Conservation (phyloP, 352 stramenopile genomes). For the Pseudoperonospora humuli region DNA sequence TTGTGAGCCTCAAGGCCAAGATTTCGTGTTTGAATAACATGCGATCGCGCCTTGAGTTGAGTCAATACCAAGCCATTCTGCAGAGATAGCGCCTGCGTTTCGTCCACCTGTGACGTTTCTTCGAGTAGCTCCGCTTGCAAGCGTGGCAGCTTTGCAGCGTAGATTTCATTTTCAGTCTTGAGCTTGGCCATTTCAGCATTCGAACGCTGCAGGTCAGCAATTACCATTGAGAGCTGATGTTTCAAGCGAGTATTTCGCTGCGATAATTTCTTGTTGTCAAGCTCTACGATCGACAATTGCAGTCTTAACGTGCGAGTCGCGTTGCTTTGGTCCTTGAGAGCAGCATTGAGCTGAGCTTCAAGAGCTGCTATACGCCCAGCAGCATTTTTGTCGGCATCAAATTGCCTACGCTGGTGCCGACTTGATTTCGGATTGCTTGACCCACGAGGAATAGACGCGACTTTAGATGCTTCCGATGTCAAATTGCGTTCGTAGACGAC, state of each 20-base stretch:
- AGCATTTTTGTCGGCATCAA: too few species aligned
- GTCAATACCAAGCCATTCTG: constrained; percentile 33
- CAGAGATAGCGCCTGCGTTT: constrained; percentile 35
- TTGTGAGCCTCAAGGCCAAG: constrained; percentile 22
- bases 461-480: background rate
- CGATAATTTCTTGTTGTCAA: constrained; percentile 31
- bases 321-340: constrained; percentile 12
- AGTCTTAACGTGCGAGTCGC: constrained; percentile 17
- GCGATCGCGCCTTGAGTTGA: constrained; percentile 34
- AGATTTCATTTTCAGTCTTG: constrained; percentile 46
- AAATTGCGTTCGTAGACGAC: constrained; percentile 27
- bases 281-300: constrained; percentile 29
- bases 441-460: too few species aligned
- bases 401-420: too few species aligned
- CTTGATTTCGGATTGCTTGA: too few species aligned
- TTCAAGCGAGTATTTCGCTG: constrained; percentile 39
- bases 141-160: constrained; percentile 33
- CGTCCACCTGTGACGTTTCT: constrained; percentile 40
- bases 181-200: constrained; percentile 33
- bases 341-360: constrained; percentile 10
- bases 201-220: constrained; percentile 28
- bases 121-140: constrained; percentile 40
- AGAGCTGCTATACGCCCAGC: too few species aligned
- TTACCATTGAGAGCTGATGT: constrained; percentile 22
- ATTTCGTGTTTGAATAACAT: constrained; percentile 38